phyloP scores from a whole-genome alignment of 306 rosid genomes.

The Inga oerstediana region DNA sequence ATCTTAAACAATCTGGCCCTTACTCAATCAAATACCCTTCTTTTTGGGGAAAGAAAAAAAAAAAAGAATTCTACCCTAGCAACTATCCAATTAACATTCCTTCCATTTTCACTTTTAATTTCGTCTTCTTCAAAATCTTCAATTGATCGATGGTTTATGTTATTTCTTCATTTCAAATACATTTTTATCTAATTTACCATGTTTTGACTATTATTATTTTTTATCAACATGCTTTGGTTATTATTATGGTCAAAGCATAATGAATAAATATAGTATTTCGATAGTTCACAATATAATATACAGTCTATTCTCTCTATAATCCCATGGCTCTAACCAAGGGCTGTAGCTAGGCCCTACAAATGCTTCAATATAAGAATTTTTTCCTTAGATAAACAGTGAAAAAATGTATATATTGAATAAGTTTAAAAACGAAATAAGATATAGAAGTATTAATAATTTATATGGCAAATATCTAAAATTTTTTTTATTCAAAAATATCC shows the following conservation, averaged over 20 bases:
- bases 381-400: not conserved
- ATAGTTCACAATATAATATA: not conserved
- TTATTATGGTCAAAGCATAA: not conserved
- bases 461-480: too few species aligned
- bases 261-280: not conserved
- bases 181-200: not conserved
- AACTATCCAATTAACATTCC: not conserved
- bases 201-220: not conserved
- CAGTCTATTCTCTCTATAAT: not conserved
- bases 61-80: not conserved
- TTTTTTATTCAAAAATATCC: too few species aligned
- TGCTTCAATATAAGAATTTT: not conserved
- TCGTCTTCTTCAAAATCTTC: not conserved
- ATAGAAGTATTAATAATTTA: too few species aligned
- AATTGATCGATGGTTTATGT: not conserved
- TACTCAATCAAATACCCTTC: too few species aligned
- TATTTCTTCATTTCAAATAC: not conserved
- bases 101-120: not conserved
- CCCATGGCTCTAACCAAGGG: not conserved
- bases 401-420: too few species aligned
- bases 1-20: not conserved
- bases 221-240: too few species aligned
- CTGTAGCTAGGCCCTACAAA: not conserved
- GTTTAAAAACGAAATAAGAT: not conserved
- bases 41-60: too few species aligned